Evolutionary conservation across 1,139 yeast genomes (phyloP).

Genomic region (Spencermartinsiella ligniputridi): DNA sequence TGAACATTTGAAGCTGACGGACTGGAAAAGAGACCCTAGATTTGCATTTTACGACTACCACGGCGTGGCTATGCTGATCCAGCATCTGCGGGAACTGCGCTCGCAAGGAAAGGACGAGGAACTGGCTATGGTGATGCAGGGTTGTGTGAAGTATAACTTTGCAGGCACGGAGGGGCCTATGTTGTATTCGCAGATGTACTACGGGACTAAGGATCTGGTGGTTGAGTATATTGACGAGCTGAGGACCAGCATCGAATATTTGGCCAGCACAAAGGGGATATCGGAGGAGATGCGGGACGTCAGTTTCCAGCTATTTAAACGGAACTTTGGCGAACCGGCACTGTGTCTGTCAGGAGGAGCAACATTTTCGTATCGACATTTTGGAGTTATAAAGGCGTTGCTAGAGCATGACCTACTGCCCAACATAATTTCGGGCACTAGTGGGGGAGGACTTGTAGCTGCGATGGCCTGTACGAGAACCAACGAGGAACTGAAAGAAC

Average conservation of each 20-base stretch:
- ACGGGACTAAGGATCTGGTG: conserved; percentile 65
- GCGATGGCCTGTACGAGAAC: conserved; percentile 69
- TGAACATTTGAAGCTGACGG: conserved; percentile 50
- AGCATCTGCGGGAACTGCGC: conserved; percentile 41
- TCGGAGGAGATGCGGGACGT: conserved; percentile 42
- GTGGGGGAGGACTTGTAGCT: conserved; percentile 81
- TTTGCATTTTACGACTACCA: conserved; percentile 68
- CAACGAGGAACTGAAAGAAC: conserved; percentile 54
- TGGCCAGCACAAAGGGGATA: conserved; percentile 41
- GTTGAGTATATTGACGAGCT: conserved; percentile 54
- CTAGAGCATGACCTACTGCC: conserved; percentile 66
- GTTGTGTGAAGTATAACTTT: conserved; percentile 66
- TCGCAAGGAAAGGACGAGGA: conserved; percentile 36
- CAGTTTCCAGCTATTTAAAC: conserved; percentile 56
- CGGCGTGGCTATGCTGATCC: conserved; percentile 49
- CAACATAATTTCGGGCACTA: conserved; percentile 67
- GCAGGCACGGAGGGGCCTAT: conserved; percentile 75
- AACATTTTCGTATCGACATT: conserved; percentile 70
- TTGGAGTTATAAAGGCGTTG: conserved; percentile 70
- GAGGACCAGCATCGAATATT: conserved; percentile 42
- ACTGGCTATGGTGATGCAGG: conserved; percentile 54
- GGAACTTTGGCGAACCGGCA: conserved; percentile 70
- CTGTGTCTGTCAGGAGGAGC: conserved; percentile 78
- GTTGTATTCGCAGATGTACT: conserved; percentile 68
- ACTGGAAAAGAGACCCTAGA: conserved; percentile 60